These are phyloP conservation scores for Chytriomyces sp. DNA, from an alignment of 192 early-diverging fungal genomes.

Conservation along the genomic window DNA sequence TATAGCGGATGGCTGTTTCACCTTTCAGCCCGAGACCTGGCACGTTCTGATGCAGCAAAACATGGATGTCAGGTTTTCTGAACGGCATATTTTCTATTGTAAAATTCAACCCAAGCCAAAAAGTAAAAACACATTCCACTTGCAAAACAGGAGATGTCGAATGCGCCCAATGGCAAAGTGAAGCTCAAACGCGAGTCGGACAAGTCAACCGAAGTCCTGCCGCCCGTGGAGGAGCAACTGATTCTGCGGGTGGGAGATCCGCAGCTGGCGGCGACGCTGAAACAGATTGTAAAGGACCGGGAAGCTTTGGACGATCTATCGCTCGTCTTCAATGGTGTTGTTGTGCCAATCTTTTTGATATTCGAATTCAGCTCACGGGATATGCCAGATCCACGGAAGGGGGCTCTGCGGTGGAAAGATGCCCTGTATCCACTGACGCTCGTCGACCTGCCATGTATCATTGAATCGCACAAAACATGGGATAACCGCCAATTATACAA, in stretches of 20 bases:
- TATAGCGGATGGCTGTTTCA: neutral
- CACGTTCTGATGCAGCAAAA: slow-evolving; percentile 21
- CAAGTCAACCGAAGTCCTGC: slow-evolving; percentile 11
- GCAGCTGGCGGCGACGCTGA: slow-evolving; percentile 46
- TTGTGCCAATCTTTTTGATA: neutral
- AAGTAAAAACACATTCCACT: no score
- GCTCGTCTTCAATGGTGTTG: slow-evolving; percentile 42
- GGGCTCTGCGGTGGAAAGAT: slow-evolving; percentile 61
- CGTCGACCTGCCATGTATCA: slow-evolving; percentile 83
- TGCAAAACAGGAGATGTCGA: neutral
- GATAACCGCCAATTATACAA: slow-evolving; percentile 88
- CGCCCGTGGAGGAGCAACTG: slow-evolving; percentile 82
- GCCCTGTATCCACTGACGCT: slow-evolving; percentile 66
- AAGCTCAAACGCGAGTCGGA: slow-evolving; percentile 33
- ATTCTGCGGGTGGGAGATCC: slow-evolving; percentile 72
- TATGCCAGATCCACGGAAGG: slow-evolving; percentile 54
- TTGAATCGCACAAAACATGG: slow-evolving; percentile 85
- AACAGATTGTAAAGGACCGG: slow-evolving; percentile 55
- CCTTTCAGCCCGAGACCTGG: slow-evolving; percentile 26
- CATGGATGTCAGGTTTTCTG: slow-evolving; percentile 29
- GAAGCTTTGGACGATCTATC: slow-evolving; percentile 54
- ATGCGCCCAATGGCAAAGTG: slow-evolving; percentile 22
- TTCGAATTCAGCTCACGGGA: neutral
- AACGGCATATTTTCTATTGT: slow-evolving; percentile 34
- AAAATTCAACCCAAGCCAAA: no score